Evolutionary conservation across 2,329 filamentous ascomycete genomes (phyloP).

Genomic region (Nigrograna mackinnonii): DNA sequence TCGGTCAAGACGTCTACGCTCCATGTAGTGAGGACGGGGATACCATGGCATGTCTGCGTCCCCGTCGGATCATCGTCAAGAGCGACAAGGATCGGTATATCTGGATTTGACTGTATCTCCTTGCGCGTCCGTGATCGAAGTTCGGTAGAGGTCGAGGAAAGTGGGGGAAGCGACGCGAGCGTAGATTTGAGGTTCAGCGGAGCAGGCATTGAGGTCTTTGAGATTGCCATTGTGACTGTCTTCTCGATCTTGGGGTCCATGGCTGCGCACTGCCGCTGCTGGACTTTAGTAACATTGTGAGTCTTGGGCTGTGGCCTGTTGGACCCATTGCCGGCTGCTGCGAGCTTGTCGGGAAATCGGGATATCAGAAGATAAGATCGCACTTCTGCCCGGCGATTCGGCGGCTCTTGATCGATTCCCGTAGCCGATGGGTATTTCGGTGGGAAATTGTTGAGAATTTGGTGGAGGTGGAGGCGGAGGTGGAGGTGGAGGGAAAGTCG

Average conservation of each 20-base stretch:
- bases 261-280: too few species aligned
- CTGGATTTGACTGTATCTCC: slow-evolving; percentile 17
- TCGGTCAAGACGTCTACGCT: slow-evolving; percentile 46
- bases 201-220: neutral
- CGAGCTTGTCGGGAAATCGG: too few species aligned
- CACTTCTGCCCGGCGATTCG: too few species aligned
- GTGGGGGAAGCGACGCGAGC: slow-evolving; percentile 18
- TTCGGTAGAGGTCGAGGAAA: slow-evolving; percentile 14
- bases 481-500: neutral
- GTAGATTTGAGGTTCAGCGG: slow-evolving; percentile 8
- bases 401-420: too few species aligned
- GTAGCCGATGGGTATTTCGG: too few species aligned
- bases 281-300: too few species aligned
- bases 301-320: too few species aligned
- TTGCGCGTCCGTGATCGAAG: slow-evolving; percentile 22
- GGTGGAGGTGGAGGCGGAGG: neutral
- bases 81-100: slow-evolving; percentile 37
- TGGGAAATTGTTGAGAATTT: too few species aligned
- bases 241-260: too few species aligned
- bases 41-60: slow-evolving; percentile 65
- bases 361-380: too few species aligned
- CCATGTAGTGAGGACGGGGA: slow-evolving; percentile 60
- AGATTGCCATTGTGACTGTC: neutral
- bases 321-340: too few species aligned
- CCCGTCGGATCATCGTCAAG: slow-evolving; percentile 63